Percentiles rank a stretch among this genome's conserved stretches.
phyloP scores from a whole-genome alignment of 768 basidiomycete genomes.

The Lentinula raphanica region DNA sequence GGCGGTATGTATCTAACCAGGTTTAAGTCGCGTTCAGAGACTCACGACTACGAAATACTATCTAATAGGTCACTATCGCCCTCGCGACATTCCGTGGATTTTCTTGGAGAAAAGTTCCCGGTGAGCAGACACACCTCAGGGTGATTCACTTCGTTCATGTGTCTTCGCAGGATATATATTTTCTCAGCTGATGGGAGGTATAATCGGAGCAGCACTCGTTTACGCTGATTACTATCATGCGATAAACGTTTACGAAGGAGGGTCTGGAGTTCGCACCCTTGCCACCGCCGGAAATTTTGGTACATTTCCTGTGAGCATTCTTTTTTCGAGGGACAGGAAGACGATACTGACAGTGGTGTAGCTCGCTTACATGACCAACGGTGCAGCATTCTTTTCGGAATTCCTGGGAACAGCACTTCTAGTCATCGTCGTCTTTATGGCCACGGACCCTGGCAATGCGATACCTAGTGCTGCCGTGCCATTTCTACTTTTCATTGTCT shows the following conservation, averaged over 20 bases:
- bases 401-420: conserved; percentile 43
- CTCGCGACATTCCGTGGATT: conserved; percentile 67
- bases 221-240: conserved; percentile 71
- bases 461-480: conserved; percentile 39
- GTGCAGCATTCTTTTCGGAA: conserved; percentile 21
- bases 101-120: conserved; percentile 77
- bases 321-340: not conserved
- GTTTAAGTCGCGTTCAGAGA: not conserved
- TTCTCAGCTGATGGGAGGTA: conserved; percentile 60
- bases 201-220: conserved; percentile 55
- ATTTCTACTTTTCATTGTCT: conserved; percentile 37
- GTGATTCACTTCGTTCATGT: too few relatives aligned
- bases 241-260: conserved; percentile 62
- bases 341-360: not conserved
- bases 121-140: too few relatives aligned
- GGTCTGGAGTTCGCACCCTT: conserved; percentile 47
- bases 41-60: not conserved
- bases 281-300: conserved; percentile 52
- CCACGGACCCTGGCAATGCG: conserved; percentile 37
- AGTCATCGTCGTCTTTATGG: conserved; percentile 38
- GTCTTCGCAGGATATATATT: conserved; percentile 55
- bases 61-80: conserved; percentile 58
- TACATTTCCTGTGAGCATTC: conserved; percentile 24
- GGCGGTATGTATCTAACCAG: conserved; percentile 19
- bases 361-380: conserved; percentile 12